Evolutionary conservation across 2,329 filamentous ascomycete genomes (phyloP), one percentile per base, ranked within the genome.

Genomic region (Aspergillus bombycis): DNA sequence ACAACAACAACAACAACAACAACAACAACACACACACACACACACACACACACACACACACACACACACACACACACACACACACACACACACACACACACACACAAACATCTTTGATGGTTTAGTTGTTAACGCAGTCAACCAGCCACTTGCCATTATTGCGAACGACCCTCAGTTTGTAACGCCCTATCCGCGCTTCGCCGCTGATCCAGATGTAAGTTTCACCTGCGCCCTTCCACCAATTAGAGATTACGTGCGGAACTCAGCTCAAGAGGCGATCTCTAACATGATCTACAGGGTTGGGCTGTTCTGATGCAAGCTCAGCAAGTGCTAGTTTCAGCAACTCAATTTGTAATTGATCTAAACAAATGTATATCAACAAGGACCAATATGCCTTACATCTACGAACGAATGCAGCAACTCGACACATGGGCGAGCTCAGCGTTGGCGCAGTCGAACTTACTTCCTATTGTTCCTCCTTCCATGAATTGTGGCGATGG

Each of bases 131-230:
- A 60, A 71, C 58, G 7, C 59, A 30, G n/a, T 56, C 19, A n/a
- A 28, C 52, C 60, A 82, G 79, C 71, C 77, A 28, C 75, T 79
- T n/a, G 75, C 79, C 19, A 78, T 82, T 45, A 67, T 80, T 30
- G 73, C 77, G n/a, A 77, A 80, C 62, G 80, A 82, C 60, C 74
- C 78, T 60, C 76, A 79, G 46, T 81, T 81, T 50, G 76, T 76
- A 34, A 80, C 78, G 8, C 78, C 77, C 56, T 80, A 79, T 62
- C 79, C 79, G 11, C 68, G 68, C 16, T 80, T 81, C 62, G 61
- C 72, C 58, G 72, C 78, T 6, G 79, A 80, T 68, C 67, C 76
- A n/a, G 78, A 80, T 67, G 79, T 80, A 71, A 60, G 73, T 67
- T 46, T 21, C 11, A 23, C 43, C 19, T 14, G 16, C 16, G 7